Conservation (phyloP, 2,329 filamentous ascomycete genomes). For the Nigrograna mackinnonii region DNA sequence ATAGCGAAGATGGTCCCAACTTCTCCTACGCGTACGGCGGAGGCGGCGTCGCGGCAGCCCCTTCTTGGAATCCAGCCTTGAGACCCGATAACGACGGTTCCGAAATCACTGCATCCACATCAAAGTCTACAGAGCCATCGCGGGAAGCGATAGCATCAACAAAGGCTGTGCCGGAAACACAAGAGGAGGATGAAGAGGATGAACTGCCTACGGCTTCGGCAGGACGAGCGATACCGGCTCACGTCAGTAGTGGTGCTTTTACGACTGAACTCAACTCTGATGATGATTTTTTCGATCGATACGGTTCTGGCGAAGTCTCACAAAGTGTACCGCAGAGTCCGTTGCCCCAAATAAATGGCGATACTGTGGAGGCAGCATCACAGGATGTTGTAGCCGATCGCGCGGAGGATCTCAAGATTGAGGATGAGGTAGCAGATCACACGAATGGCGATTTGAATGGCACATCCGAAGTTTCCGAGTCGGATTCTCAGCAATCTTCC, state of each 20-base stretch:
- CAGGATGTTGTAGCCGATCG: slow-evolving; percentile 17
- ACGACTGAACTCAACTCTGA: slow-evolving; percentile 21
- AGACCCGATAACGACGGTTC: slow-evolving; percentile 44
- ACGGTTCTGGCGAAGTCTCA: slow-evolving; percentile 11
- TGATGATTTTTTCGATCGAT: slow-evolving; percentile 42
- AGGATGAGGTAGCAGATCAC: slow-evolving; percentile 12
- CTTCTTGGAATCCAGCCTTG: slow-evolving; percentile 59
- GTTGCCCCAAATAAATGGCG: not conserved
- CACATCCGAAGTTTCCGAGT: slow-evolving; percentile 7
- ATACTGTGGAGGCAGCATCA: slow-evolving; percentile 6
- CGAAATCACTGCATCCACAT: slow-evolving; percentile 8
- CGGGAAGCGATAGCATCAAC: slow-evolving; percentile 9
- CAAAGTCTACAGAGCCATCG: slow-evolving; percentile 15
- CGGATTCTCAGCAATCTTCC: slow-evolving; percentile 2
- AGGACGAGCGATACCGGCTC: slow-evolving; percentile 5
- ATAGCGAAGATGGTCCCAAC: slow-evolving; percentile 40
- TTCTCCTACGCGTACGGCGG: slow-evolving; percentile 44
- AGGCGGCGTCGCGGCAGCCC: slow-evolving; percentile 3
- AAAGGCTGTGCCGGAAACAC: slow-evolving; percentile 12
- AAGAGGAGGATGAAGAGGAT: slow-evolving; percentile 10
- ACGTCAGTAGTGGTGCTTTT: slow-evolving; percentile 6
- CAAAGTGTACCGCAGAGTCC: slow-evolving; percentile 9
- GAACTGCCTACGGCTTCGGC: slow-evolving; percentile 8
- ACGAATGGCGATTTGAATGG: slow-evolving; percentile 15
- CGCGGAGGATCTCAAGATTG: slow-evolving; percentile 20